Conservation (phyloP, 2,329 filamentous ascomycete species). For the Zymoseptoria brevis region DNA sequence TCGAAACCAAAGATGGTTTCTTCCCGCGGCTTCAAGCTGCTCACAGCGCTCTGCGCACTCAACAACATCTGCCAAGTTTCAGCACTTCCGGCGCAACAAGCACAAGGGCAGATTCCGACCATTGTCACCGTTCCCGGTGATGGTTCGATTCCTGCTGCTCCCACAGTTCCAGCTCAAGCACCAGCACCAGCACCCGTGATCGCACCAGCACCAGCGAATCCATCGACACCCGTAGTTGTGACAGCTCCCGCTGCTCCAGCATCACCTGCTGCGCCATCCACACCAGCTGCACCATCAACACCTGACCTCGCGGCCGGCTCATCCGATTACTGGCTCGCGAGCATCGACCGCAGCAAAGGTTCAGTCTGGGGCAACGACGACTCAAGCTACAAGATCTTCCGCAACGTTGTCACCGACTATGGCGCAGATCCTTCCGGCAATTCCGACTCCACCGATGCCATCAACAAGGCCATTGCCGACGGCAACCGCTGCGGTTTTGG, state of each 20-base stretch:
- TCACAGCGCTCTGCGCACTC: slow-evolving; percentile 25
- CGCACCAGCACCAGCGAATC: slow-evolving; percentile 8
- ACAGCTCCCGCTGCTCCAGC: background rate
- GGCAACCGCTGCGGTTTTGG: slow-evolving; percentile 70
- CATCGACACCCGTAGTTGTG: background rate
- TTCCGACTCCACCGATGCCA: slow-evolving; percentile 79
- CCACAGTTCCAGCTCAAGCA: background rate
- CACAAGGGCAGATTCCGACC: background rate
- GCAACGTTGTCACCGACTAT: slow-evolving; percentile 36
- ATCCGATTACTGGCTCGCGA: slow-evolving; percentile 17
- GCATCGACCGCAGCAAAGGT: slow-evolving; percentile 46
- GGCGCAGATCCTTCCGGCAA: slow-evolving; percentile 49
- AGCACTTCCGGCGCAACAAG: background rate
- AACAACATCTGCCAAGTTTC: background rate
- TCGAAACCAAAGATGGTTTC: slow-evolving; percentile 16
- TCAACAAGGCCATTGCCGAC: slow-evolving; percentile 74
- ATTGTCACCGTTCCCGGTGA: background rate
- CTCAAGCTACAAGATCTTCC: slow-evolving; percentile 53
- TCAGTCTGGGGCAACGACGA: slow-evolving; percentile 59
- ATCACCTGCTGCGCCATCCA: slow-evolving; percentile 10
- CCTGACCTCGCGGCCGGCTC: slow-evolving; percentile 3
- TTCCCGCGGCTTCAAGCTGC: slow-evolving; percentile 18
- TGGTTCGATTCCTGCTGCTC: background rate
- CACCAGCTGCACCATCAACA: slow-evolving; percentile 11
- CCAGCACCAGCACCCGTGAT: background rate